phyloP scores from a whole-genome alignment of 78 protist genomes.

The Tieghemostelium lacteum region DNA sequence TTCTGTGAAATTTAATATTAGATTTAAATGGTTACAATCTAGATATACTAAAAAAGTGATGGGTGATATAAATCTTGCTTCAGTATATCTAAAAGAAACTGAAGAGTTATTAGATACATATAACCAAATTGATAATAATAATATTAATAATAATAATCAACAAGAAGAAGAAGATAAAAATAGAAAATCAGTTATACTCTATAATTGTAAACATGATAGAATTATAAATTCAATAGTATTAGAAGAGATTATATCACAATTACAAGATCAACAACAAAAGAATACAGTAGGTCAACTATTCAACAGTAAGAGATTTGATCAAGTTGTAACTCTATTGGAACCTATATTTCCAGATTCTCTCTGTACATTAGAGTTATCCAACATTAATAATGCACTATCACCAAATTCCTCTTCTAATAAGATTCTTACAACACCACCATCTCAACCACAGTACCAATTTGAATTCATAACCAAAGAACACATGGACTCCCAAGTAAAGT shows the following conservation, averaged over 20 bases:
- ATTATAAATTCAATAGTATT: neutral
- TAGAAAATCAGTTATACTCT: neutral
- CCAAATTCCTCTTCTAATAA: too few species aligned
- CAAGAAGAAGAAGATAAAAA: neutral
- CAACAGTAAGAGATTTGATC: neutral
- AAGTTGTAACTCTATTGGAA: constrained; percentile 21
- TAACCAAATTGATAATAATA: neutral
- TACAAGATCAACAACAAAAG: constrained; percentile 71
- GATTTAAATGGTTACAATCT: constrained; percentile 26
- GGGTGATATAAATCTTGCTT: constrained; percentile 29
- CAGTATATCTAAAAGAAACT: constrained; percentile 5
- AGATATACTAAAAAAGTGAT: neutral
- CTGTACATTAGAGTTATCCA: neutral
- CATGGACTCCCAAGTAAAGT: constrained; percentile 6
- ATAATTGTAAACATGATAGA: constrained; percentile 31
- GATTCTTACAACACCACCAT: neutral
- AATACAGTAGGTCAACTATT: constrained; percentile 37
- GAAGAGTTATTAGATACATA: constrained; percentile 11
- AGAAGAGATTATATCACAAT: neutral
- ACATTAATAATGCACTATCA: neutral
- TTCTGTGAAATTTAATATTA: neutral
- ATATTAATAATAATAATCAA: neutral
- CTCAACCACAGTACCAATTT: neutral
- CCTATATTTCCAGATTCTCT: constrained; percentile 56
- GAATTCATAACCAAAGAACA: constrained; percentile 28